Conservation (phyloP, 495 filamentous ascomycete species). For the Aspergillus nanangensis region DNA sequence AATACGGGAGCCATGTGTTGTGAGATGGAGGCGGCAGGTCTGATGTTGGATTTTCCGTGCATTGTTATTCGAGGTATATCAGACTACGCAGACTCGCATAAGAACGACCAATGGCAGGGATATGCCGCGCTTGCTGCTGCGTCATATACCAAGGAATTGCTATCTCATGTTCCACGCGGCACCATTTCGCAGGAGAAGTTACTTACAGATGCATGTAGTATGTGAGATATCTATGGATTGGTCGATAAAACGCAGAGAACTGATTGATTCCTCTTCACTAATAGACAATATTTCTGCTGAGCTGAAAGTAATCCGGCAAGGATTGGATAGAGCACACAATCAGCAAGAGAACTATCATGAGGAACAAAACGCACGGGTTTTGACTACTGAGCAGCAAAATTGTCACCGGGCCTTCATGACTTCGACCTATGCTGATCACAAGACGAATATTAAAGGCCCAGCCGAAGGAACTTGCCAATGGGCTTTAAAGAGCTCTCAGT, state of each 20-base stretch:
- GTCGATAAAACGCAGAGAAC: slow-evolving; percentile 6
- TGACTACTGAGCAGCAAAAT: slow-evolving; percentile 14
- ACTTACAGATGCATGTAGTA: slow-evolving; percentile 1
- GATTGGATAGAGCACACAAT: slow-evolving; percentile 13
- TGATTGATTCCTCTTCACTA: no score
- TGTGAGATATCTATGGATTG: slow-evolving; percentile 3
- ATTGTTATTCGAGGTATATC: no score
- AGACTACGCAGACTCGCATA: no score
- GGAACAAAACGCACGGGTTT: no score
- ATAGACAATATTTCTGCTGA: no score
- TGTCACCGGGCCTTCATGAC: slow-evolving; percentile 25
- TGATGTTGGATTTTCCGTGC: no score
- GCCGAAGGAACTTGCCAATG: slow-evolving; percentile 20
- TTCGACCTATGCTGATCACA: slow-evolving; percentile 21
- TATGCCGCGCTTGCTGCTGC: no score
- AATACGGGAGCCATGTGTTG: no score
- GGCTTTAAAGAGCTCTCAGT: slow-evolving; percentile 27
- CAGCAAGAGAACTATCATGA: slow-evolving; percentile 16
- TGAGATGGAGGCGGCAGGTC: no score
- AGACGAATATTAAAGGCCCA: slow-evolving; percentile 21
- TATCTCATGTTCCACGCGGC: no score
- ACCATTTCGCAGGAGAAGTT: background rate
- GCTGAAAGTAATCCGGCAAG: slow-evolving; percentile 22
- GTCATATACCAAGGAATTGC: no score
- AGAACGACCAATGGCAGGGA: no score